Evolutionary conservation across 805 yeast genomes (phyloP), one percentile per base, ranked within the genome.

Genomic region (Yarrowia sp.): DNA sequence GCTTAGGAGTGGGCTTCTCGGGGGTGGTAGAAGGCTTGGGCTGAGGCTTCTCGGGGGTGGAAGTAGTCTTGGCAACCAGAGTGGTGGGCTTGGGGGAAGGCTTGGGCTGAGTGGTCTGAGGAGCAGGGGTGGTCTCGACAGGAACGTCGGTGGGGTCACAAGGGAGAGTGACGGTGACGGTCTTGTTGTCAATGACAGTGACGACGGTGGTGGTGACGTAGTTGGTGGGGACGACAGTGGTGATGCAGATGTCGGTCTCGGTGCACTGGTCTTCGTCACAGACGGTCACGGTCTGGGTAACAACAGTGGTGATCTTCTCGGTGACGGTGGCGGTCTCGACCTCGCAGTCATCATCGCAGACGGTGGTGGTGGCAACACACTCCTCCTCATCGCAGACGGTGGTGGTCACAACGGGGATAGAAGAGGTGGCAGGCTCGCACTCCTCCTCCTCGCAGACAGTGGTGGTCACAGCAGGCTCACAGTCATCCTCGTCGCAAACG

Each of bases 91-190:
- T 19, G 45, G 43, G 32, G 41, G 16, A 8, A 11, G 56, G 56
- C 22, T n/a, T 35, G 56, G 56, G 26, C 40, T 16, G 26, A 9
- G 56, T 35, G 32, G 15, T 36, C 56, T 52, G 26, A 36, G 59
- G 59, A 36, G 22, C 45, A 22, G 46, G 61, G 5, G 46, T 41
- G 7, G 61, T 15, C 46, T 41, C 35, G 3, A 19, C 61, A 3
- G 58, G 58, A 12, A 55, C 38, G 9, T 55, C 61, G 9, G 61
- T 55, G 61, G 59, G 59, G 36, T 55, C 61, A 10, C 61, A 55
- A 4, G 61, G 61, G 38, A n/a, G 12, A 15, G 48, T 41, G 15
- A 55, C 7, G 38, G 61, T 55, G 48, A 55, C n/a, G 38, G 61
- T 55, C 46, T 55, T 55, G 61, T 55, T 22, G 36, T 55, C 48